Base-by-base conservation (phyloP, 257 asterid species). In the Ilex asprella region DNA sequence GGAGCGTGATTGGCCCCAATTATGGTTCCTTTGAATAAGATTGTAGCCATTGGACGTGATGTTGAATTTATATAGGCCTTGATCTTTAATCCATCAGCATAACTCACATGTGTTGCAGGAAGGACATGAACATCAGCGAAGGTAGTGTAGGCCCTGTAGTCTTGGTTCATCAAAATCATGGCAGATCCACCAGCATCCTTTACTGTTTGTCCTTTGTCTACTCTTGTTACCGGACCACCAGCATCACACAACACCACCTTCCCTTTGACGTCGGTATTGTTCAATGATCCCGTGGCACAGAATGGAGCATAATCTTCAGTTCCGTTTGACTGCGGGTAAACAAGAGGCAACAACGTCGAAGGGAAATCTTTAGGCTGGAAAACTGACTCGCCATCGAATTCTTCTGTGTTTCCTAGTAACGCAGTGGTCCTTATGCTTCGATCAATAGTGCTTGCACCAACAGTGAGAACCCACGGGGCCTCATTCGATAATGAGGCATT, bases 381-480 rank as follows among this genome's bases (percentile, higher is more conserved):
- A 15, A 63, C 58, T 0, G 80, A 69, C 53, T 82, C 77, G 0
- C 89, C 86, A 2, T 75, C 53, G 0, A 60, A 57, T 27, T 62
- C 31, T 55, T 59, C 55, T 0, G 51, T 11, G 51, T 82, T 73
- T 52, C 82, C 86, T 9, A 82, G 73, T 13, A 70, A 35, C 2
- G 63, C 81, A 2, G 66, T 69, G 1, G 81, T 82, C 58, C 31
- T 62, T 14, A 83, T 6, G 50, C 62, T 68, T 29, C 89, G 63
- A 16, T 80, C 82, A n/a, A 31, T 41, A 0, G 82, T 75, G 63
- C 86, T 78, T 2, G 89, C 86, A 4, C 86, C 89, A 4, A 82
- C 86, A 0, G 84, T 70, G 46, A 82, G 80, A 10, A 73, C 56
- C 89, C 89, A 82, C 0, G 86, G 86, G 15, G 86, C 82, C 12